Evolutionary conservation across 2,329 filamentous ascomycete genomes (phyloP), one percentile per base, ranked within the genome.

Genomic region (Colletotrichum echinochloae): DNA sequence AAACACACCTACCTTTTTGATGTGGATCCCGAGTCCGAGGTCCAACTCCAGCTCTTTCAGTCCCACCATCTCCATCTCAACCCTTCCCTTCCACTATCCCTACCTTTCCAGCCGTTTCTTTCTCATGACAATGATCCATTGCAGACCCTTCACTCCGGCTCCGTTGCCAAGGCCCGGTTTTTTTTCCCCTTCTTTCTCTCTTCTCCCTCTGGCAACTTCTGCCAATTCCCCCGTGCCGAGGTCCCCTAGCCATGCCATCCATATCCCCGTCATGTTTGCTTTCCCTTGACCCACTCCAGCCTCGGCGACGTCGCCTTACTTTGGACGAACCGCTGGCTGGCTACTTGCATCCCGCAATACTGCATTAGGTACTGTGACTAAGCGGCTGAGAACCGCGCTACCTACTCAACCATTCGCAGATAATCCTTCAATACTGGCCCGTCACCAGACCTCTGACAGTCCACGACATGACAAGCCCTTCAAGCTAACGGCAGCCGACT

Each of bases 391-490:
- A 54, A 23, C 44, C 44, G 26, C 59, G 33, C 28, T 35, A 37
- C 26, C 28, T 35, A 37, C 26, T 49, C 41, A 57, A 57, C 26
- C 37, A 59, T 59, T 59, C 64, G 44, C 41, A 56, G 56, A 49
- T 26, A 54, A 44, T 14, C 14, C 5, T 35, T 33, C 49, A 33
- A 30, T 37, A 63, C 59, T 63, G 52, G 67, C 67, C 64, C 28
- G 57, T 59, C 30, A 70, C 37, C 41, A 67, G 57, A 57, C 44
- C 46, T 56, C 37, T 46, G 64, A 63, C 63, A 66, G 41, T 70
- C 48, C 67, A 70, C 63, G 44, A 9, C 67, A 70, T 60, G 63
- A 62, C 63, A 67, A 70, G 56, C 48, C 41, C 63, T 70, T n/a
- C n/a, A 59, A 59, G 64, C 67, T 62, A 63, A 57, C 33, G 20